Conservation (phyloP, 306 rosid genomes). For the Prunus mongolica region DNA sequence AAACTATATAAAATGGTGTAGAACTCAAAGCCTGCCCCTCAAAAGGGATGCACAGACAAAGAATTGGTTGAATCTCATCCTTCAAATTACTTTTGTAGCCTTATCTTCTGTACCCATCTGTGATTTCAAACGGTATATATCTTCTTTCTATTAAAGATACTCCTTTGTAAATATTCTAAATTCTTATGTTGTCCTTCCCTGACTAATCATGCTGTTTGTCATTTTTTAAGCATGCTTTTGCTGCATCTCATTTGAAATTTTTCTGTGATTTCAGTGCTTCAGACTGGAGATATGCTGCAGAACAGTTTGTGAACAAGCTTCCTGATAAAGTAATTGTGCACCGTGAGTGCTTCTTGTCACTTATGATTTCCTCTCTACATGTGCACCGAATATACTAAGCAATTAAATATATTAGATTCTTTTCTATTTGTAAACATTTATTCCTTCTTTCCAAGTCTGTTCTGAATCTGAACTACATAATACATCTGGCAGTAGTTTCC, state of each 20-base stretch:
- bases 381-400: not conserved
- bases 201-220: not conserved
- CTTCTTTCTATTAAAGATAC: not conserved
- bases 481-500: not conserved
- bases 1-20: not conserved
- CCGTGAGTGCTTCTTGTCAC: conserved; percentile 48
- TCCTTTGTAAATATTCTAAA: not conserved
- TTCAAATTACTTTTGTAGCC: not conserved
- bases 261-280: conserved; percentile 54
- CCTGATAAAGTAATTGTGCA: conserved; percentile 85
- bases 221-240: not conserved
- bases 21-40: not conserved
- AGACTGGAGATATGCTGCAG: conserved; percentile 86
- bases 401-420: not conserved
- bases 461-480: not conserved
- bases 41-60: not conserved
- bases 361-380: conserved; percentile 7
- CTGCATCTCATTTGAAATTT: conserved; percentile 5
- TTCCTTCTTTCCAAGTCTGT: not conserved
- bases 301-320: conserved; percentile 67
- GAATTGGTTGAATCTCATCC: not conserved
- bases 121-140: not conserved
- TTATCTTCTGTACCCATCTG: not conserved
- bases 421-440: not conserved
- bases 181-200: not conserved